Evolutionary conservation across 1,284 basidiomycete genomes (phyloP).

Genomic region (Heterobasidion annosum): DNA sequence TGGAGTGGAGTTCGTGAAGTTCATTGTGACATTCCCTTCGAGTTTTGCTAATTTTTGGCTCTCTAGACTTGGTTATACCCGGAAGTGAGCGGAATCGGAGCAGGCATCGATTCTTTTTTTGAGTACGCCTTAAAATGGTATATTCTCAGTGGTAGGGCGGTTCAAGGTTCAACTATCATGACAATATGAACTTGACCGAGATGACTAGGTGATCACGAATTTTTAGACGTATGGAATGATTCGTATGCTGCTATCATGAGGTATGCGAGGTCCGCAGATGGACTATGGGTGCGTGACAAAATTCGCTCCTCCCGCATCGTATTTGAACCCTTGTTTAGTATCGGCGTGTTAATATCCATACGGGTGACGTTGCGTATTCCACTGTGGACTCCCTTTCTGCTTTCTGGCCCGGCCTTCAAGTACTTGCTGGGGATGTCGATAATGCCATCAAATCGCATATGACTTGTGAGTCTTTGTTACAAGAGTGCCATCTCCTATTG

Average conservation of each 20-base stretch:
- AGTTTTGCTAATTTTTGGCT: not conserved
- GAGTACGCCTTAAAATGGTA: slow-evolving; percentile 91
- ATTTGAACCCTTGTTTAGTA: slow-evolving; percentile 37
- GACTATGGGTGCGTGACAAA: slow-evolving; percentile 65
- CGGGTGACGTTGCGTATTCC: slow-evolving; percentile 59
- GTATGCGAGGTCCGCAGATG: slow-evolving; percentile 72
- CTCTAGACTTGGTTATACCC: slow-evolving; percentile 60
- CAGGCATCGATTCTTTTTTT: slow-evolving; percentile 90
- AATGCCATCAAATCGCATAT: slow-evolving; percentile 83
- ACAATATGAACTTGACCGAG: not conserved
- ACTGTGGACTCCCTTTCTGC: slow-evolving; percentile 81
- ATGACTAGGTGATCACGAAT: slow-evolving; percentile 73
- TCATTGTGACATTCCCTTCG: not conserved
- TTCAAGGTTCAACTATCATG: not conserved
- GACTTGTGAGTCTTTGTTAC: slow-evolving; percentile 39
- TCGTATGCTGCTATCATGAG: slow-evolving; percentile 85
- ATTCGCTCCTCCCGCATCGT: no score
- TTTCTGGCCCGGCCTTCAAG: slow-evolving; percentile 86
- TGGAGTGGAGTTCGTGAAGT: slow-evolving; percentile 60
- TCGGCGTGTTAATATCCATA: slow-evolving; percentile 71
- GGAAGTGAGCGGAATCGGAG: slow-evolving; percentile 76
- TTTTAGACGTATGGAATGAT: slow-evolving; percentile 89
- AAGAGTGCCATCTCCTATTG: slow-evolving; percentile 1
- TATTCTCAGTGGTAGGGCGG: slow-evolving; percentile 71
- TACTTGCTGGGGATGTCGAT: slow-evolving; percentile 83